phyloP scores from a whole-genome alignment of 257 asterid species.

The Capsicum rhomboideum region DNA sequence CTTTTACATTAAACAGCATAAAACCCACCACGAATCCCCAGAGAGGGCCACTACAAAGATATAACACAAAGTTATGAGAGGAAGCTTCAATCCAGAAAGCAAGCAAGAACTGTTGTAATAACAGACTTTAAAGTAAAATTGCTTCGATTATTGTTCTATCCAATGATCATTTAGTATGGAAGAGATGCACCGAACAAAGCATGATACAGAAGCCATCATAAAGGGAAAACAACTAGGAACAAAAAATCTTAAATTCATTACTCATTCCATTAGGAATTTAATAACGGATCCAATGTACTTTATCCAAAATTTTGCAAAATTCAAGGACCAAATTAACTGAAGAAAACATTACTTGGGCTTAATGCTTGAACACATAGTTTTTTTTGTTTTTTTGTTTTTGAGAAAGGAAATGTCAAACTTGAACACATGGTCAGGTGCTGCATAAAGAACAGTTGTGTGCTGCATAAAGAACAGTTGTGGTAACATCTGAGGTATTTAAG shows the following conservation, averaged over 20 bases:
- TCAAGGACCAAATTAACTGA: background rate
- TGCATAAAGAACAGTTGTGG: background rate
- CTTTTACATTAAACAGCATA: conserved; percentile 86
- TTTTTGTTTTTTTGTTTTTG: too few species aligned
- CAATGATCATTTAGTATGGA: background rate
- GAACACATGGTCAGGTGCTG: too few species aligned
- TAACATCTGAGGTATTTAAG: background rate
- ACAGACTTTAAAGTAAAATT: background rate
- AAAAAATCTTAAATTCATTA: background rate
- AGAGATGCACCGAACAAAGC: background rate
- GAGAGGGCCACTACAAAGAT: conserved; percentile 69
- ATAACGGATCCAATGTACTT: too few species aligned
- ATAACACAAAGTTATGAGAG: background rate
- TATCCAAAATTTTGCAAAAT: background rate
- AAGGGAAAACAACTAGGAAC: background rate
- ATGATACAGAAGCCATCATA: background rate
- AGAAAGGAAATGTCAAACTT: too few species aligned
- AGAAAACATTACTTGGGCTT: background rate
- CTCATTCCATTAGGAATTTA: background rate
- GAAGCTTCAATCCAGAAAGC: background rate
- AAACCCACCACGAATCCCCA: conserved; percentile 99
- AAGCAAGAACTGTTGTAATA: background rate
- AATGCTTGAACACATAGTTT: background rate
- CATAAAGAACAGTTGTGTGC: too few species aligned
- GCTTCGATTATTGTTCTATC: background rate